phyloP scores from a whole-genome alignment of 2,329 filamentous ascomycete species.

The Claviceps maximensis region DNA sequence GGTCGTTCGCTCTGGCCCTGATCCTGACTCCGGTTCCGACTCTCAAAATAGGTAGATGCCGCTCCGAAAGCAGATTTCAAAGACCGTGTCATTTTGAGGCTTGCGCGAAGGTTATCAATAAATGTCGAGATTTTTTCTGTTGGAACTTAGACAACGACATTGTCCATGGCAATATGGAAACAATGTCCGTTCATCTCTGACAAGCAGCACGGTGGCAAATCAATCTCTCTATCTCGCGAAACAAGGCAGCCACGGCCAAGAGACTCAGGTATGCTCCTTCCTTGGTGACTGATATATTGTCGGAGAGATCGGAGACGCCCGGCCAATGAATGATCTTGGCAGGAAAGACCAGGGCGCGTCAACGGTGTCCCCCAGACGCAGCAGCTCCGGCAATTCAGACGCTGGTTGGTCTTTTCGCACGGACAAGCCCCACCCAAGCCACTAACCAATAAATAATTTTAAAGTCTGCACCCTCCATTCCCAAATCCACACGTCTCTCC shows the following conservation, averaged over 20 bases:
- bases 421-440: not conserved
- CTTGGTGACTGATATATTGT: not conserved
- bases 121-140: not conserved
- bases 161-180: not conserved
- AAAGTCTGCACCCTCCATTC: constrained; percentile 7
- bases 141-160: not conserved
- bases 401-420: not conserved
- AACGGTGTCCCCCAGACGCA: too few relatives aligned
- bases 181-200: not conserved
- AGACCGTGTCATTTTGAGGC: not conserved
- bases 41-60: not conserved
- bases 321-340: not conserved
- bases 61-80: not conserved
- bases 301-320: not conserved
- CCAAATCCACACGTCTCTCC: constrained; percentile 13
- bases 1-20: not conserved
- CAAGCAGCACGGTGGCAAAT: not conserved
- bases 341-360: too few relatives aligned
- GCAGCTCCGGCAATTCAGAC: not conserved
- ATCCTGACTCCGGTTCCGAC: too few relatives aligned
- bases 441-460: not conserved
- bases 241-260: not conserved
- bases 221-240: not conserved
- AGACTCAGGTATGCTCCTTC: not conserved
- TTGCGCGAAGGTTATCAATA: not conserved